These are phyloP conservation scores for Heterobasidion irregulare DNA, from an alignment of 1,284 basidiomycete species.

Conservation along the genomic window DNA sequence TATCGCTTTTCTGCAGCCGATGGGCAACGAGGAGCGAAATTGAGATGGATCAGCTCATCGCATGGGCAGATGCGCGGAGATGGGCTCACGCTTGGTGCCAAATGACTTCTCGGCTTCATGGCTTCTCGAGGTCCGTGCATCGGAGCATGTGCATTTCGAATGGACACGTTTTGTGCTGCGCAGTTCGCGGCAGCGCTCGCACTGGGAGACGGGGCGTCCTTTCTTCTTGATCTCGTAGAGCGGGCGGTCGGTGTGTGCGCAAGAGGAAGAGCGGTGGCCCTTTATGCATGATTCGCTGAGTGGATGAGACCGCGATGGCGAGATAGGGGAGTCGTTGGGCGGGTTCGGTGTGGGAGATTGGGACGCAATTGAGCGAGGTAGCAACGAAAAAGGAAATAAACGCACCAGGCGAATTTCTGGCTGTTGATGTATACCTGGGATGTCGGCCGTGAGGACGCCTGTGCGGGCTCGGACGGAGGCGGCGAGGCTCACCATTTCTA, in stretches of 20 bases:
- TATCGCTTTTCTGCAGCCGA: conserved; percentile 17
- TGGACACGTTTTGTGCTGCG: conserved; percentile 68
- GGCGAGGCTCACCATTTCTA: too few species aligned
- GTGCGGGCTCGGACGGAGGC: too few species aligned
- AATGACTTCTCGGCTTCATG: conserved; percentile 22
- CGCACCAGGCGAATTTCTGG: conserved; percentile 78
- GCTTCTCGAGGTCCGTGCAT: conserved; percentile 25
- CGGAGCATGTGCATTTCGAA: conserved; percentile 62
- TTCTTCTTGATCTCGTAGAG: conserved; percentile 85
- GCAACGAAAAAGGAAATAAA: conserved; percentile 6
- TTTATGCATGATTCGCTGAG: conserved; percentile 81
- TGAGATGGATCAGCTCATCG: background rate
- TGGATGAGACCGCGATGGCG: background rate
- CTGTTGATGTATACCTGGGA: conserved; percentile 66
- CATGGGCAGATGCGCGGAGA: background rate
- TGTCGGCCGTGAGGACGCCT: background rate
- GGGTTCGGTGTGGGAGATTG: background rate
- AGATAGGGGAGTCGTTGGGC: background rate
- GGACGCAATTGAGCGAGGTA: conserved; percentile 4
- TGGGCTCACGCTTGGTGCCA: conserved; percentile 43
- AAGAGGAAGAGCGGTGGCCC: conserved; percentile 79
- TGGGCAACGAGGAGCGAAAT: background rate
- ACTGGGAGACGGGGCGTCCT: conserved; percentile 79
- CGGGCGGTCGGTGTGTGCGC: conserved; percentile 73
- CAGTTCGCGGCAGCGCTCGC: conserved; percentile 68